These are phyloP conservation scores for Hypoxylon fragiforme DNA, from an alignment of 495 filamentous ascomycete species.

Conservation along the genomic window DNA sequence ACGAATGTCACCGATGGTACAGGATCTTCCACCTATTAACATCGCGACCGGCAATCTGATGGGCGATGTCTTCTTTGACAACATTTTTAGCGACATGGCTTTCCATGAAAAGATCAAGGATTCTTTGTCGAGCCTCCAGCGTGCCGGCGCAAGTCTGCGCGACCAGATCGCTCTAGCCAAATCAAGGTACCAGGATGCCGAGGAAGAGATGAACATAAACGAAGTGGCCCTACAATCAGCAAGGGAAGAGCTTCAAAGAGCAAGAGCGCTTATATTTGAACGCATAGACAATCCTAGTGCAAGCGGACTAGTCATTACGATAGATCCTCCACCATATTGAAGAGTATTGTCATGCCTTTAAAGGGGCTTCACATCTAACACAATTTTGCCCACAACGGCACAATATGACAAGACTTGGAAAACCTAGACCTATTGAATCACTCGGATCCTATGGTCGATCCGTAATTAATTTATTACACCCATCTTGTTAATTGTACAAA, in stretches of 20 bases:
- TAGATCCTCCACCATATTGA: conserved; percentile 29
- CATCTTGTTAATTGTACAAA: too few relatives aligned
- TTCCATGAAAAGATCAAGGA: conserved; percentile 52
- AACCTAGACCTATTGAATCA: too few relatives aligned
- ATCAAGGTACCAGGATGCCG: conserved; percentile 23
- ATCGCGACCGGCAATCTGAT: conserved; percentile 46
- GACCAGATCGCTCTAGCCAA: conserved; percentile 24
- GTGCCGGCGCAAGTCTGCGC: conserved; percentile 29
- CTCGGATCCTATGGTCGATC: too few relatives aligned
- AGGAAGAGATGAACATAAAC: conserved; percentile 24
- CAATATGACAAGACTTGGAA: neutral
- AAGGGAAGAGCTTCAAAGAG: conserved; percentile 45
- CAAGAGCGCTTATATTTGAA: conserved; percentile 40
- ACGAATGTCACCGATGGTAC: conserved; percentile 38
- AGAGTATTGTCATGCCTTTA: neutral
- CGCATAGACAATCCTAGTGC: conserved; percentile 10
- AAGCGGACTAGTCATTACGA: neutral
- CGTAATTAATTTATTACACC: too few relatives aligned
- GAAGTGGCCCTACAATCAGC: conserved; percentile 37
- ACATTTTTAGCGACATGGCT: conserved; percentile 51
- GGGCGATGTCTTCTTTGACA: conserved; percentile 52
- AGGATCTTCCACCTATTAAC: conserved; percentile 33
- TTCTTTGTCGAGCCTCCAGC: conserved; percentile 35
- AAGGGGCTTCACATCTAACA: neutral
- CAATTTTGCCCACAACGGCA: neutral